phyloP scores from a whole-genome alignment of 352 stramenopile species.

The Pythium periplocum region DNA sequence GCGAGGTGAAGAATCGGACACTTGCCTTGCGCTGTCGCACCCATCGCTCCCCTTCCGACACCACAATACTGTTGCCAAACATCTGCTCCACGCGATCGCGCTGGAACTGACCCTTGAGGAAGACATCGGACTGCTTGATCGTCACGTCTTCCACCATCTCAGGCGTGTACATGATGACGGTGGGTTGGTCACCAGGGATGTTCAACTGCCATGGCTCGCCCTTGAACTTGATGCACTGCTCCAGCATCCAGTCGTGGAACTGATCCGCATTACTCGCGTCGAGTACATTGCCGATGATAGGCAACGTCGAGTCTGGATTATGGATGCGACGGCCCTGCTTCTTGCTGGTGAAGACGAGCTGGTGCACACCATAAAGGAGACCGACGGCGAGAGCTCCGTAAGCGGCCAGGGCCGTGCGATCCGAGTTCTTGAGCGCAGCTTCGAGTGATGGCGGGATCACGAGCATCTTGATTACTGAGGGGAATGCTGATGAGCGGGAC shows the following conservation, averaged over 20 bases:
- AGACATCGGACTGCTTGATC: slow-evolving; percentile 31
- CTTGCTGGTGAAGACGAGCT: too few species aligned
- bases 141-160: slow-evolving; percentile 30
- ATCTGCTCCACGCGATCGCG: slow-evolving; percentile 16
- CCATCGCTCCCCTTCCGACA: slow-evolving; percentile 26
- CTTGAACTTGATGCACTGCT: slow-evolving; percentile 10
- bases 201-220: slow-evolving; percentile 18
- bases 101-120: slow-evolving; percentile 25
- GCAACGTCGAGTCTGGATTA: slow-evolving; percentile 13
- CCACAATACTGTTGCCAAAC: slow-evolving; percentile 21
- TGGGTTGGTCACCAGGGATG: slow-evolving; percentile 10
- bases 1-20: slow-evolving; percentile 26
- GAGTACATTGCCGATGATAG: slow-evolving; percentile 36
- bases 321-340: too few species aligned
- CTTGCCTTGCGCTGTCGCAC: slow-evolving; percentile 25
- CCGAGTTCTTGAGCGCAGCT: too few species aligned
- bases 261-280: slow-evolving; percentile 22
- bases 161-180: slow-evolving; percentile 15
- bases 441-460: too few species aligned
- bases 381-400: too few species aligned
- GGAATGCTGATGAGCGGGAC: too few species aligned
- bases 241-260: slow-evolving; percentile 47
- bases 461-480: too few species aligned
- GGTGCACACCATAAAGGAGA: too few species aligned
- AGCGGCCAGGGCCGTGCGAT: too few species aligned